Evolutionary conservation across 1,139 yeast species (phyloP).

Genomic region (Sugiyamaella neomexicana): DNA sequence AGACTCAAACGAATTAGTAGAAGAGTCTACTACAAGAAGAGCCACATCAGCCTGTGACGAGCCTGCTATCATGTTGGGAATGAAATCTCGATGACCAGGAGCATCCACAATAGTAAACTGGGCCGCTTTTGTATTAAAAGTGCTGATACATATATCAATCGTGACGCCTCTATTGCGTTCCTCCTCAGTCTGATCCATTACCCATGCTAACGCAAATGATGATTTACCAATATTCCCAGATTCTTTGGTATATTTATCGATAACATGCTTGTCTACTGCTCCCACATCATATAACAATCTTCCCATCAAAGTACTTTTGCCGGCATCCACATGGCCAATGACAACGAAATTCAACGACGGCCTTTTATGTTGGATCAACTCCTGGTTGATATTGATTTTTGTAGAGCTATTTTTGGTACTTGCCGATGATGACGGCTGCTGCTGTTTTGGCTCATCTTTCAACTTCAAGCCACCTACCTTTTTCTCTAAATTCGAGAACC

Average conservation of each 20-base stretch:
- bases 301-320: constrained; percentile 94
- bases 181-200: constrained; percentile 91
- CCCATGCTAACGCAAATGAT: constrained; percentile 96
- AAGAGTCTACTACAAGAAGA: constrained; percentile 72
- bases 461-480: constrained; percentile 15
- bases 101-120: constrained; percentile 91
- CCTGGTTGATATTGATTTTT: constrained; percentile 25
- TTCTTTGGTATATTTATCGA: constrained; percentile 76
- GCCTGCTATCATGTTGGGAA: constrained; percentile 98
- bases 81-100: constrained; percentile 97
- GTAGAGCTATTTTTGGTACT: constrained; percentile 2
- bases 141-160: constrained; percentile 84
- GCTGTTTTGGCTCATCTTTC: background rate
- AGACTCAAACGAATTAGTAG: constrained; percentile 82
- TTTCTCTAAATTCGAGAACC: constrained; percentile 21
- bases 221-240: constrained; percentile 83
- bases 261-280: constrained; percentile 72
- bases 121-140: constrained; percentile 65
- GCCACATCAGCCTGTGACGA: constrained; percentile 81
- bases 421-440: constrained; percentile 3
- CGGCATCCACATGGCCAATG: constrained; percentile 97
- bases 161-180: constrained; percentile 88
- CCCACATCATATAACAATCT: constrained; percentile 78
- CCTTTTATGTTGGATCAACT: constrained; percentile 23
- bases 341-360: constrained; percentile 33